Percentiles rank a stretch among this genome's conserved stretches.
phyloP scores from a whole-genome alignment of 1,284 basidiomycete species.

The Trametes pubescens region DNA sequence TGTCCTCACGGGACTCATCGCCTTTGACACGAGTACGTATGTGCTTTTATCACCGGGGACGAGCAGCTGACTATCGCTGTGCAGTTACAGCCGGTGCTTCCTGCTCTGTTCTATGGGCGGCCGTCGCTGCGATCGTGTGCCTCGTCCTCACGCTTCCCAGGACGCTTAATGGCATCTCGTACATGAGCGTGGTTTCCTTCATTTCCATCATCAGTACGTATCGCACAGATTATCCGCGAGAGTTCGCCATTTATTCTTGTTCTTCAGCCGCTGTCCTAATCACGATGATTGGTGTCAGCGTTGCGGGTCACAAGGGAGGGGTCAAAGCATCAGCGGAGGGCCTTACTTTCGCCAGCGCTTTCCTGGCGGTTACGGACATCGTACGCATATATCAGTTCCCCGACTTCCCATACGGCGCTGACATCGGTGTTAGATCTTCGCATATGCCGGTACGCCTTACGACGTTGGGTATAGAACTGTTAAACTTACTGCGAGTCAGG shows the following conservation, averaged over 20 bases:
- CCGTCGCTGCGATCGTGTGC: constrained; percentile 41
- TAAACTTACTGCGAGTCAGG: constrained; percentile 22
- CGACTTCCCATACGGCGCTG: neutral
- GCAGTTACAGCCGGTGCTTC: constrained; percentile 43
- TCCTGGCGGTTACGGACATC: constrained; percentile 62
- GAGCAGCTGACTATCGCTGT: neutral
- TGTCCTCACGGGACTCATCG: constrained; percentile 44
- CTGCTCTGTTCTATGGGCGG: constrained; percentile 44
- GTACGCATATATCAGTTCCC: constrained; percentile 42
- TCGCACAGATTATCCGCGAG: constrained; percentile 23
- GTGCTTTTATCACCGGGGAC: neutral
- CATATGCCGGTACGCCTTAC: constrained; percentile 57
- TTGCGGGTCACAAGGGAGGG: constrained; percentile 51
- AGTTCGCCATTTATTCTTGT: constrained; percentile 32
- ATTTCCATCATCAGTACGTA: constrained; percentile 51
- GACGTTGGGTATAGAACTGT: constrained; percentile 16
- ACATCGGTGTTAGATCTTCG: constrained; percentile 51
- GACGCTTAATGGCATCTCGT: constrained; percentile 43
- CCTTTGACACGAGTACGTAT: constrained; percentile 44
- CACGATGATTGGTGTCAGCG: constrained; percentile 61
- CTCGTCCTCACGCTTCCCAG: constrained; percentile 42
- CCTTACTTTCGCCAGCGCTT: constrained; percentile 56
- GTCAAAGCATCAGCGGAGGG: constrained; percentile 49
- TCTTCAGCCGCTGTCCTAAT: constrained; percentile 48
- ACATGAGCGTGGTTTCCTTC: constrained; percentile 44